Base-by-base conservation (phyloP, 2,329 filamentous ascomycete genomes). In the Beauveria pseudobassiana region DNA sequence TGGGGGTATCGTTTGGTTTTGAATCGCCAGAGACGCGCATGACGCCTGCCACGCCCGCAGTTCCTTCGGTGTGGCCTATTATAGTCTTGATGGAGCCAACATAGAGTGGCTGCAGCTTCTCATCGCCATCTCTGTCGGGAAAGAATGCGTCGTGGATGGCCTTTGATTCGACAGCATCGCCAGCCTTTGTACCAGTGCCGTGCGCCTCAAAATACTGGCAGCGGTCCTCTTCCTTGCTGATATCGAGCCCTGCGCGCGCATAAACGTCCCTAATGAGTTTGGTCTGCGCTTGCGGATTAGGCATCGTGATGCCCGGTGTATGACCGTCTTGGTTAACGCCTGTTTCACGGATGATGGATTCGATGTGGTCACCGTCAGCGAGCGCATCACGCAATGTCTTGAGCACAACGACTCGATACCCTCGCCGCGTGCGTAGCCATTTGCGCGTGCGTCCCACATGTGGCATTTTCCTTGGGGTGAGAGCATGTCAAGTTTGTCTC, bases 351-450 rank as follows among this genome's bases (percentile, higher is more conserved):
- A 83, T 79, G 22, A 82, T 73, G n/a, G 77, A 78, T 45, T 77
- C 73, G 62, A 82, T 78, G 1, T 77, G 73, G 66, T 86, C 82
- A 18, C 79, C 79, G 62, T 82, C 82, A 45, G 68, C 72, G 28
- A 83, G 69, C 5, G 83, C 83, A 61, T 80, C 76, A 30, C 77
- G 75, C 1, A 85, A 73, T 0, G 75, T 77, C 70, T 86, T 86
- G 12, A 86, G 68, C 6, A 85, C 67, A 5, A 86, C 65, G 50
- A 80, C 73, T 3, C 80, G 38, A 79, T 77, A 2, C 82, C 83
- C 65, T 86, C 84, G 10, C 82, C 84, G 10, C 84, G 77, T 0
- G 78, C 82, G 65, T 85, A 87, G 0, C 85, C 85, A 50, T 7
- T 53, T 66, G 64, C 10, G 62, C 62, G 18, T 53, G 66, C 46